Evolutionary conservation across 2,329 filamentous ascomycete species (phyloP).

Genomic region (Sporothrix euskadiensis): DNA sequence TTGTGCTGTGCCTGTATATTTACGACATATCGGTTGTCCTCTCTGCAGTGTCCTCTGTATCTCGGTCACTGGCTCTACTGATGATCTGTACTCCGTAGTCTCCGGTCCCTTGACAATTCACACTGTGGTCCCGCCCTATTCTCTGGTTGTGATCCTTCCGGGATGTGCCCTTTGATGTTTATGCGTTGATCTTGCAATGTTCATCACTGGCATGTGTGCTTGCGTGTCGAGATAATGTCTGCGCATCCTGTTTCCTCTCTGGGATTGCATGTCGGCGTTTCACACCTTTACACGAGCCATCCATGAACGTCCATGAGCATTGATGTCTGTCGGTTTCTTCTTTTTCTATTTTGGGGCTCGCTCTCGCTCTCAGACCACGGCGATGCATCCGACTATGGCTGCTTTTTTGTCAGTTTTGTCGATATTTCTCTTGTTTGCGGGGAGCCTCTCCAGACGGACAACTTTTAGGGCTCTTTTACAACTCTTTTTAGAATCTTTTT

Average conservation of each 20-base stretch:
- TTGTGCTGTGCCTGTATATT: neutral
- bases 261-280: neutral
- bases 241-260: constrained; percentile 4
- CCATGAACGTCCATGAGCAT: neutral
- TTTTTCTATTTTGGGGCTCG: neutral
- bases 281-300: neutral
- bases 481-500: neutral
- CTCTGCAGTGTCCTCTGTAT: neutral
- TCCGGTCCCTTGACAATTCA: neutral
- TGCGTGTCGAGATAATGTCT: neutral
- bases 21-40: neutral
- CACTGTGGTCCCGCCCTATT: neutral
- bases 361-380: neutral
- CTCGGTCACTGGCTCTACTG: neutral
- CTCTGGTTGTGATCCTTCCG: neutral
- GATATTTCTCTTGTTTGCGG: neutral
- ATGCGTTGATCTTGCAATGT: neutral
- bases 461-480: too few species aligned
- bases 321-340: neutral
- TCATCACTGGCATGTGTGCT: neutral
- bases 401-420: neutral
- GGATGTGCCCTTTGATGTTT: constrained; percentile 3
- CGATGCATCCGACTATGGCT: neutral
- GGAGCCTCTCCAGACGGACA: neutral
- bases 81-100: neutral